These are phyloP conservation scores for Trametes villosa DNA, from an alignment of 768 basidiomycete species.

Conservation along the genomic window DNA sequence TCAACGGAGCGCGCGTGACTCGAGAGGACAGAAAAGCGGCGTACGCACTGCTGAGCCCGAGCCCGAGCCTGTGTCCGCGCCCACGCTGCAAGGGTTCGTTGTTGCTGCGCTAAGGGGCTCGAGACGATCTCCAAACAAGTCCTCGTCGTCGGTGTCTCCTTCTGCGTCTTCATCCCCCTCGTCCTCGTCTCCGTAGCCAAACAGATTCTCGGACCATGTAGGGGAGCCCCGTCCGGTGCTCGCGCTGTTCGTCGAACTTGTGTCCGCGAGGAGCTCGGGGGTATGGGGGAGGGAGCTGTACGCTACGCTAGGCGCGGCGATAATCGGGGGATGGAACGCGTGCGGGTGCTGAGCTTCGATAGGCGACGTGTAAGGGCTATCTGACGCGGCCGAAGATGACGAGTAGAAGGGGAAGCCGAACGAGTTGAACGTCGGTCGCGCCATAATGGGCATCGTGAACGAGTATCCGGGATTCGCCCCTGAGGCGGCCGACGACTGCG, in stretches of 20 bases:
- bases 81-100: not conserved
- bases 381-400: not conserved
- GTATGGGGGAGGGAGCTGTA: not conserved
- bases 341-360: not conserved
- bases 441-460: conserved; percentile 17
- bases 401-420: conserved; percentile 8
- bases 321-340: not conserved
- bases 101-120: not conserved
- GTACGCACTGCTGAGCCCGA: conserved; percentile 9
- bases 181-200: conserved; percentile 11
- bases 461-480: not conserved
- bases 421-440: conserved; percentile 1
- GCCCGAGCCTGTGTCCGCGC: not conserved
- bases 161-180: not conserved
- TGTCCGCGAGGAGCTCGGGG: conserved; percentile 2
- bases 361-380: not conserved
- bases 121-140: not conserved
- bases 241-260: conserved; percentile 1
- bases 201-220: conserved; percentile 10
- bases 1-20: conserved; percentile 2
- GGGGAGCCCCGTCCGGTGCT: not conserved
- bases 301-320: not conserved
- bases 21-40: conserved; percentile 1
- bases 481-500: not conserved
- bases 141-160: not conserved